phyloP scores from a whole-genome alignment of 2,329 filamentous ascomycete genomes.

The Stachybotrys echinatus region DNA sequence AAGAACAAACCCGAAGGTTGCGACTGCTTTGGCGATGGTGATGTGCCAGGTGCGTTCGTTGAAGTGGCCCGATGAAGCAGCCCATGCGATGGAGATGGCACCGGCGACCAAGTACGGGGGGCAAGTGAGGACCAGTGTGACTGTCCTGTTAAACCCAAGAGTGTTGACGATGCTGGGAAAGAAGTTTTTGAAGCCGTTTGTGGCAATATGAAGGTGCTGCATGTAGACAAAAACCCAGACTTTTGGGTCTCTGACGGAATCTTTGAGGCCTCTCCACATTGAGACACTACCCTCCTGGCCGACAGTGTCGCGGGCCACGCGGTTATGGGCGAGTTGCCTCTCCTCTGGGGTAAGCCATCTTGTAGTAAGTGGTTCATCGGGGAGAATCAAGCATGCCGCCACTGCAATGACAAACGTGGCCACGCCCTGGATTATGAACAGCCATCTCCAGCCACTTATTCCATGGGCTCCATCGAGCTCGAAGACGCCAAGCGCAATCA shows the following conservation, averaged over 20 bases:
- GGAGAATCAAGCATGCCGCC: slow-evolving; percentile 15
- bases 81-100: slow-evolving; percentile 8
- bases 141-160: not conserved
- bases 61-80: not conserved
- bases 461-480: slow-evolving; percentile 10
- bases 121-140: not conserved
- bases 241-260: not conserved
- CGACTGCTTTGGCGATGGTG: not conserved
- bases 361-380: slow-evolving; percentile 33
- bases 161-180: slow-evolving; percentile 1
- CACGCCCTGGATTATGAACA: slow-evolving; percentile 28
- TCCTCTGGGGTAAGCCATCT: slow-evolving; percentile 27
- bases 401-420: slow-evolving; percentile 20
- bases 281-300: not conserved
- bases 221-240: not conserved
- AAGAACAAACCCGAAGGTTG: slow-evolving; percentile 6
- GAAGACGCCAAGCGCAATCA: slow-evolving; percentile 11
- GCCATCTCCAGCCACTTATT: slow-evolving; percentile 18
- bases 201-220: slow-evolving; percentile 1
- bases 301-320: not conserved
- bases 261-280: not conserved
- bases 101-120: not conserved
- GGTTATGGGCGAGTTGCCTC: not conserved
- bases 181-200: slow-evolving; percentile 1
- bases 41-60: slow-evolving; percentile 1